Evolutionary conservation across 306 rosid genomes (phyloP).

Genomic region (Pterocarpus santalinus): DNA sequence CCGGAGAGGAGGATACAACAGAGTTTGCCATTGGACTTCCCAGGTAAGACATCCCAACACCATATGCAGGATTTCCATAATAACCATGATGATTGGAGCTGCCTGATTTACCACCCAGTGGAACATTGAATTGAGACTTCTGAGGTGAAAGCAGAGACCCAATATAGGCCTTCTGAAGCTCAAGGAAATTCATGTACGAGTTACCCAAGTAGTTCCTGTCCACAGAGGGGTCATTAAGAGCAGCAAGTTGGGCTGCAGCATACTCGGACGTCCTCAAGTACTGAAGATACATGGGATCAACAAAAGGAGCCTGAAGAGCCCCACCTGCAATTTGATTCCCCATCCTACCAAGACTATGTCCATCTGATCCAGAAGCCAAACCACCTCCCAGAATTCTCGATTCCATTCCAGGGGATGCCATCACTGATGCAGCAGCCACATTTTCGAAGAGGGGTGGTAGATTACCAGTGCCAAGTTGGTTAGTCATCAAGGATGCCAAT

Average conservation of each 20-base stretch:
- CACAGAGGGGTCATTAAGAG: slow-evolving; percentile 75
- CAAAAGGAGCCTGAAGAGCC: slow-evolving; percentile 79
- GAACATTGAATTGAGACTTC: slow-evolving; percentile 78
- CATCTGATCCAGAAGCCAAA: slow-evolving; percentile 76
- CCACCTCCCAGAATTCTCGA: slow-evolving; percentile 78
- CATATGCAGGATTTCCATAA: slow-evolving; percentile 81
- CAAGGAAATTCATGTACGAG: slow-evolving; percentile 80
- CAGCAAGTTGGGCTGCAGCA: slow-evolving; percentile 84
- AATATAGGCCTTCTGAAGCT: slow-evolving; percentile 86
- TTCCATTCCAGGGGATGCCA: slow-evolving; percentile 82
- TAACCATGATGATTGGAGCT: slow-evolving; percentile 83
- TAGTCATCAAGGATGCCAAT: slow-evolving; percentile 79
- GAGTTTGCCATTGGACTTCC: slow-evolving; percentile 92
- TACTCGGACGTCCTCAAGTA: slow-evolving; percentile 88
- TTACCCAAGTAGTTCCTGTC: slow-evolving; percentile 78
- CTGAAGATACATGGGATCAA: slow-evolving; percentile 88
- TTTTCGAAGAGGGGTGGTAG: slow-evolving; percentile 79
- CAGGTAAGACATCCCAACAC: slow-evolving; percentile 81
- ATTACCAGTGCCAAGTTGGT: slow-evolving; percentile 80
- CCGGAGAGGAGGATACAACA: slow-evolving; percentile 64
- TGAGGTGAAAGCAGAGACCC: slow-evolving; percentile 82
- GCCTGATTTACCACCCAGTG: slow-evolving; percentile 73
- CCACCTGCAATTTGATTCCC: slow-evolving; percentile 76
- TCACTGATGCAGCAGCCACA: slow-evolving; percentile 79
- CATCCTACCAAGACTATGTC: slow-evolving; percentile 70